Percentiles rank a stretch among this genome's conserved stretches.
These are phyloP conservation scores for Kokia cookei DNA, from an alignment of 441 rosid genomes.

Conservation along the genomic window DNA sequence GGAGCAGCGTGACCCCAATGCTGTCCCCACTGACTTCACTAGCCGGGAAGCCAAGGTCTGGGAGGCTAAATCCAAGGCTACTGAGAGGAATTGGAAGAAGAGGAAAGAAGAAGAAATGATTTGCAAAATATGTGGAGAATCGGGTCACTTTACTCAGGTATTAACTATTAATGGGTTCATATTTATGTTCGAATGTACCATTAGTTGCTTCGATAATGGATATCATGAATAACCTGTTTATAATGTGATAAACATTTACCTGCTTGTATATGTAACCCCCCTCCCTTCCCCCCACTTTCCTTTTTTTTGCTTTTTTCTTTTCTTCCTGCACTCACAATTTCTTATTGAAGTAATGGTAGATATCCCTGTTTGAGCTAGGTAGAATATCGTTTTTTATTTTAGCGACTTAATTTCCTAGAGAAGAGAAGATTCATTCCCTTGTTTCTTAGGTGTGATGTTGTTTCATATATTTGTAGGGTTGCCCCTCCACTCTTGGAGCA, in stretches of 20 bases:
- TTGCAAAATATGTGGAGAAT: constrained; percentile 92
- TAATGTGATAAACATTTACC: neutral
- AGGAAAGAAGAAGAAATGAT: constrained; percentile 98
- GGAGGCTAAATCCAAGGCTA: constrained; percentile 99
- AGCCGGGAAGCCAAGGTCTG: constrained; percentile 97
- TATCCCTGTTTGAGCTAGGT: neutral
- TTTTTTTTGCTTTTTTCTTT: neutral
- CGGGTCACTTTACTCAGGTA: constrained; percentile 98
- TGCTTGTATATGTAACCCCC: neutral
- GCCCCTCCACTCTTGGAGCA: constrained; percentile 96
- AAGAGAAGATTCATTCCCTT: neutral
- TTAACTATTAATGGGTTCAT: neutral
- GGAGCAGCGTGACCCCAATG: constrained; percentile 75
- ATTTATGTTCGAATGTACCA: neutral
- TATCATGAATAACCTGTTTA: neutral
- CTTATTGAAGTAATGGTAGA: neutral
- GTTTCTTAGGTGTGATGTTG: constrained; percentile 7
- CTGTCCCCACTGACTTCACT: constrained; percentile 95
- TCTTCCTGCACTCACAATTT: neutral
- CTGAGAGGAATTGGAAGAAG: constrained; percentile 98
- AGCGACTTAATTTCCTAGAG: neutral
- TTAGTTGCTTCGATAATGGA: neutral
- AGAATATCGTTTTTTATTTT: neutral
- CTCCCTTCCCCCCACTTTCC: neutral
- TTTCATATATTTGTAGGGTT: constrained; percentile 52